Conservation (phyloP, 169 alveolate genomes). For the Amoebophrya sp. region DNA sequence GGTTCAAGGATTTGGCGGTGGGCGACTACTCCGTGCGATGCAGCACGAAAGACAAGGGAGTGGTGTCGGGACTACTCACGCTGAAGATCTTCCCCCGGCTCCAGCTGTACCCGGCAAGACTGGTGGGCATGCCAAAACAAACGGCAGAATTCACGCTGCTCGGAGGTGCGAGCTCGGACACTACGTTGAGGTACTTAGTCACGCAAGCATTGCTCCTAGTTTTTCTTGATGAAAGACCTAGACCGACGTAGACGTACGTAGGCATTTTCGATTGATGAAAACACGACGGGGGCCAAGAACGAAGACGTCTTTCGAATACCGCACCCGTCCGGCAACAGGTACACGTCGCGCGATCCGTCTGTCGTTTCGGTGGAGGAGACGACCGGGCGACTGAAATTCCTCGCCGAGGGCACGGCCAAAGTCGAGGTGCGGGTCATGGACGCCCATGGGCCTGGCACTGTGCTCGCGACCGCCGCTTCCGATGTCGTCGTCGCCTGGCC, state of each 20-base stretch:
- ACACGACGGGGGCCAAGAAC: no score
- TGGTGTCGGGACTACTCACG: not conserved
- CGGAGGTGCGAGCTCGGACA: not conserved
- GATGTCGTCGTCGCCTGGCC: not conserved
- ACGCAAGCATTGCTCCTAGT: no score
- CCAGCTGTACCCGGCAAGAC: not conserved
- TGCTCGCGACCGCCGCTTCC: not conserved
- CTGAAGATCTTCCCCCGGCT: not conserved
- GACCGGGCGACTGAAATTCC: not conserved
- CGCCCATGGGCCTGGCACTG: not conserved
- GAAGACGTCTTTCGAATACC: no score
- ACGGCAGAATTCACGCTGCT: not conserved
- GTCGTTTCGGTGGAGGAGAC: not conserved
- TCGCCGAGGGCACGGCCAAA: not conserved
- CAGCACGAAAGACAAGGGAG: not conserved
- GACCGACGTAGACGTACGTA: no score
- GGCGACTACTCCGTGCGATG: not conserved
- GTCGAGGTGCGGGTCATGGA: not conserved
- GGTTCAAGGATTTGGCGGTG: not conserved
- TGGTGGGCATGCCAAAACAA: not conserved
- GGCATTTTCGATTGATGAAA: no score
- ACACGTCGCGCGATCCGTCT: not conserved
- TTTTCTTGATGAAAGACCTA: no score
- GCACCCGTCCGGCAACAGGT: no score
- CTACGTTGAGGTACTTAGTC: no score